A percentile compares a stretch with the other conserved stretches of the same genome.
phyloP scores from a whole-genome alignment of 495 filamentous ascomycete genomes.

The Aspergillus haitiensis region DNA sequence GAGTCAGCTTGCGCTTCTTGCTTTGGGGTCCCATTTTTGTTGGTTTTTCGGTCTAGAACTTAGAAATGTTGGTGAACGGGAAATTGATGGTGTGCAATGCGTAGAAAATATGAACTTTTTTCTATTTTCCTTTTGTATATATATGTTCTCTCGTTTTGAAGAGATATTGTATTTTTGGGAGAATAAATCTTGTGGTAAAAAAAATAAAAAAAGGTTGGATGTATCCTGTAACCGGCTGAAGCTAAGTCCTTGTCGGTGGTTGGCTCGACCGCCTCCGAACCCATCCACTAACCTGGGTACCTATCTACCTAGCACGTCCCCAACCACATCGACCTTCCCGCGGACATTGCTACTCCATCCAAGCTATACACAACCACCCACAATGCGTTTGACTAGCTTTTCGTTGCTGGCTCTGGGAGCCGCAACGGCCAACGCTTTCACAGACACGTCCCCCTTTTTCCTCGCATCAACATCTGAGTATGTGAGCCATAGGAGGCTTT shows the following conservation, averaged over 20 bases:
- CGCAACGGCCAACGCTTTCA: constrained; percentile 66
- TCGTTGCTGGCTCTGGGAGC: constrained; percentile 62
- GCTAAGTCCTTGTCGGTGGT: constrained; percentile 16
- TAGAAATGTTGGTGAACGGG: neutral
- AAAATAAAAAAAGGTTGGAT: constrained; percentile 19
- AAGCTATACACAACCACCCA: constrained; percentile 30
- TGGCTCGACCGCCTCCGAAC: constrained; percentile 32
- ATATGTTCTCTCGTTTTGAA: too few species aligned
- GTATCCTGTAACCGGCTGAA: constrained; percentile 12
- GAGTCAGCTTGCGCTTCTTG: constrained; percentile 65
- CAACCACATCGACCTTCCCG: constrained; percentile 23
- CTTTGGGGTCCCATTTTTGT: constrained; percentile 48
- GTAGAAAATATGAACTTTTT: too few species aligned
- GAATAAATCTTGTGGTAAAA: constrained; percentile 5
- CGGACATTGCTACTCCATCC: constrained; percentile 15
- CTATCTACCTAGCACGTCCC: constrained; percentile 3
- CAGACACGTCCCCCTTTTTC: constrained; percentile 83
- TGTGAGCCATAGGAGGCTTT: constrained; percentile 29
- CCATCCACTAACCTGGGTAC: constrained; percentile 10
- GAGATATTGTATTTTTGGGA: neutral
- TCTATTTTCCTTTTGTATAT: too few species aligned
- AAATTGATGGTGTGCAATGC: too few species aligned
- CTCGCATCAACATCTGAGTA: constrained; percentile 79
- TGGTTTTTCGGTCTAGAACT: neutral
- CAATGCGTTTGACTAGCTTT: constrained; percentile 62